These are phyloP conservation scores for Vigna unguiculata DNA, from an alignment of 306 rosid genomes.

Conservation along the genomic window DNA sequence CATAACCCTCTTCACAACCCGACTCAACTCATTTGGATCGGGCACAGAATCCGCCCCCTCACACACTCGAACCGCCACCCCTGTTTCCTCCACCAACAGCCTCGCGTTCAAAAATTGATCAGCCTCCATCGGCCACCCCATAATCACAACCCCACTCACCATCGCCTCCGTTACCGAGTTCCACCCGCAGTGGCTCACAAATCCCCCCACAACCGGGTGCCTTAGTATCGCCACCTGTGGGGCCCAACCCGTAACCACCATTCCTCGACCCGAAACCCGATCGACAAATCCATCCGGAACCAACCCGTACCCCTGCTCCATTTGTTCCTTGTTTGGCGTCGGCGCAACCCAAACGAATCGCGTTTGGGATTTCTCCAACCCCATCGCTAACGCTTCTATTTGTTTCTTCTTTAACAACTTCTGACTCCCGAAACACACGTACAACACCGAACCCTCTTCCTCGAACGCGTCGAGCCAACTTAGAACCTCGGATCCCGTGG, in stretches of 20 bases:
- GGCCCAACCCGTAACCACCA: slow-evolving; percentile 50
- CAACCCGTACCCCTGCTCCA: slow-evolving; percentile 40
- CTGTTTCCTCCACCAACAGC: slow-evolving; percentile 64
- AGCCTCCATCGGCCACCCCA: slow-evolving; percentile 94
- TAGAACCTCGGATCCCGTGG: not conserved
- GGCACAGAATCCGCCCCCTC: slow-evolving; percentile 63
- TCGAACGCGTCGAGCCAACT: slow-evolving; percentile 63
- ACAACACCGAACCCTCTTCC: slow-evolving; percentile 65
- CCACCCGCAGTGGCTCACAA: slow-evolving; percentile 54
- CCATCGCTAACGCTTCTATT: slow-evolving; percentile 70
- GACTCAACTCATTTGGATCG: slow-evolving; percentile 54
- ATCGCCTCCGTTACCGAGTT: slow-evolving; percentile 62
- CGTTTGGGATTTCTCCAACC: slow-evolving; percentile 59
- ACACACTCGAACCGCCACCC: slow-evolving; percentile 55
- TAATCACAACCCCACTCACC: slow-evolving; percentile 52
- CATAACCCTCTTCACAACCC: slow-evolving; percentile 38
- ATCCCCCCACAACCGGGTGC: slow-evolving; percentile 50
- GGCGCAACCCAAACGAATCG: slow-evolving; percentile 73
- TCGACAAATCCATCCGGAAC: slow-evolving; percentile 63
- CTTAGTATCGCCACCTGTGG: slow-evolving; percentile 42
- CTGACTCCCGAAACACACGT: slow-evolving; percentile 83
- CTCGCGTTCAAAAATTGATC: slow-evolving; percentile 67
- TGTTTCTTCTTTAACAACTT: slow-evolving; percentile 55
- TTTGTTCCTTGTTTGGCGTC: slow-evolving; percentile 23
- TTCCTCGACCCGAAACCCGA: slow-evolving; percentile 55